Conservation (phyloP, 2,329 filamentous ascomycete genomes). For the Pezicula radicicola region DNA sequence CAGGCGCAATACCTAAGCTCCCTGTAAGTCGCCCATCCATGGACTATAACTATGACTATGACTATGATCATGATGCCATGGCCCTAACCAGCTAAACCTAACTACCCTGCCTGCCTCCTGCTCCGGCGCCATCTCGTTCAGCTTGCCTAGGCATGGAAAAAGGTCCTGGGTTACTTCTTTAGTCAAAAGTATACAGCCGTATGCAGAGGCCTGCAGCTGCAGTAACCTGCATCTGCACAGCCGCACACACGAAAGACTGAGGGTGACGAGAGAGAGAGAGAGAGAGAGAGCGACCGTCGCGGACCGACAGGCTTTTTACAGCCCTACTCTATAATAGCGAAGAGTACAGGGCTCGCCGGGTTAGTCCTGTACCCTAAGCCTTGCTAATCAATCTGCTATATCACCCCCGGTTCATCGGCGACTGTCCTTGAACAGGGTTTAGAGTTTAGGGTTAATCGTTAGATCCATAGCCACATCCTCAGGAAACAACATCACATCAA, state of each 20-base stretch:
- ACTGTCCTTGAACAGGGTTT: too few relatives aligned
- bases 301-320: not conserved
- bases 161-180: not conserved
- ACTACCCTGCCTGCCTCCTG: too few relatives aligned
- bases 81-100: too few relatives aligned
- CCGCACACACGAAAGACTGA: not conserved
- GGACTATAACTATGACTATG: not conserved
- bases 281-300: too few relatives aligned
- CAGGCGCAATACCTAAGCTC: not conserved
- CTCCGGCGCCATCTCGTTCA: too few relatives aligned
- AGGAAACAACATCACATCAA: too few relatives aligned
- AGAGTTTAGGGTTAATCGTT: too few relatives aligned
- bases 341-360: not conserved
- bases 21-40: not conserved
- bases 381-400: slow-evolving; percentile 9
- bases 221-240: slow-evolving; percentile 1
- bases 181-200: not conserved
- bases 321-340: not conserved
- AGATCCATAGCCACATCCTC: too few relatives aligned
- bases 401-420: too few relatives aligned
- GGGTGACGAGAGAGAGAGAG: not conserved
- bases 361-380: not conserved
- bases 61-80: too few relatives aligned
- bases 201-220: not conserved
- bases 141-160: too few relatives aligned